Evolutionary conservation across 2,329 filamentous ascomycete species (phyloP).

Genomic region (Colletotrichum incanum): DNA sequence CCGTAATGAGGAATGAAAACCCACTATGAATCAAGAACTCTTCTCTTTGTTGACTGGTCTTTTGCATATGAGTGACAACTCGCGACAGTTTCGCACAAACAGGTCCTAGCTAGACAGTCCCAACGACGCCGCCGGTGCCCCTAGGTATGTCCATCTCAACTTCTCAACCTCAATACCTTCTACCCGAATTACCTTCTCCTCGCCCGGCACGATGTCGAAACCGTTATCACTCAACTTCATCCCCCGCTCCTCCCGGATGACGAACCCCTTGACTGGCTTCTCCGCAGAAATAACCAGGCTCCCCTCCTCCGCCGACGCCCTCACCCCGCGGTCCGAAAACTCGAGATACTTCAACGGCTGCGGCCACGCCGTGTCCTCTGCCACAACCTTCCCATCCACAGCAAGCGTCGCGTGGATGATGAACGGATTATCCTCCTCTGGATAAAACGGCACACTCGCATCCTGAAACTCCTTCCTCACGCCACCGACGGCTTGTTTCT

Average conservation of each 20-base stretch:
- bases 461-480: conserved; percentile 39
- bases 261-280: conserved; percentile 71
- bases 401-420: conserved; percentile 63
- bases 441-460: conserved; percentile 50
- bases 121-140: conserved; percentile 36
- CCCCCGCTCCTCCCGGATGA: conserved; percentile 64
- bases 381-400: conserved; percentile 56
- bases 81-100: background rate
- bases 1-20: conserved; percentile 33
- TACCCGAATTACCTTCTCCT: conserved; percentile 45
- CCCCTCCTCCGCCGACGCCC: conserved; percentile 47
- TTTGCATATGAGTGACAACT: accelerated
- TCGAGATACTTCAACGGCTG: conserved; percentile 74
- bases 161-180: conserved; percentile 27
- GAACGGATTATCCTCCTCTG: conserved; percentile 59
- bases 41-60: background rate
- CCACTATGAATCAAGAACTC: background rate
- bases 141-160: conserved; percentile 44
- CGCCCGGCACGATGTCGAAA: conserved; percentile 70
- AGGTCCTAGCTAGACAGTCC: background rate
- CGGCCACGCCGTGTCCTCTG: conserved; percentile 71
- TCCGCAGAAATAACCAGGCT: conserved; percentile 53
- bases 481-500: conserved; percentile 49
- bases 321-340: conserved; percentile 61
- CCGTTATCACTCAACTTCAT: conserved; percentile 70